Conservation (phyloP, 441 rosid genomes). For the Populus hybrid region DNA sequence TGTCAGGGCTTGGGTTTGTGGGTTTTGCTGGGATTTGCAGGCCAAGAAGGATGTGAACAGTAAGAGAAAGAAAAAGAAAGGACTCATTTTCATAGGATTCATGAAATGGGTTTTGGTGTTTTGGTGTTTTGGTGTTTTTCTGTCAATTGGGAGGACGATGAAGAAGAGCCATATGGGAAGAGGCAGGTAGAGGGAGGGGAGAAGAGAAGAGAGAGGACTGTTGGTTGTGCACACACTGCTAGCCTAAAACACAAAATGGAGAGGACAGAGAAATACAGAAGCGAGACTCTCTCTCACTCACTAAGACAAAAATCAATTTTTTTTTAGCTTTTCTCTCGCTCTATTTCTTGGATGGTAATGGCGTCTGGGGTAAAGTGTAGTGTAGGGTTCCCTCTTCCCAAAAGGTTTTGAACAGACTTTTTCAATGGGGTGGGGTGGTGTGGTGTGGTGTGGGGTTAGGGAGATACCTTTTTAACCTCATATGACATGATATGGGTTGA, state of each 20-base stretch:
- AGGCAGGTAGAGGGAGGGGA: neutral
- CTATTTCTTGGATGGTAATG: neutral
- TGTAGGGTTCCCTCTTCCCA: neutral
- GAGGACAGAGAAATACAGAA: neutral
- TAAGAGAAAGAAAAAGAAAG: conserved; percentile 20
- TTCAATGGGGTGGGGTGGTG: conserved; percentile 14
- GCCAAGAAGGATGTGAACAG: conserved; percentile 31
- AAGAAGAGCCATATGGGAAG: conserved; percentile 3
- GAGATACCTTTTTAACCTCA: conserved; percentile 21
- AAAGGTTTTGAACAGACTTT: conserved; percentile 31
- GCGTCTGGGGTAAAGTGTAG: neutral
- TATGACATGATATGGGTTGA: conserved; percentile 25
- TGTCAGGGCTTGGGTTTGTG: conserved; percentile 62
- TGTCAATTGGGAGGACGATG: neutral
- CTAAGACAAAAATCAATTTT: neutral
- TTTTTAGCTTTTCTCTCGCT: neutral
- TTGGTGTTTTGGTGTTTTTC: neutral
- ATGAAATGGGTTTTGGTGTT: neutral
- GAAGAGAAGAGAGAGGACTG: neutral
- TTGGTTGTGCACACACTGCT: neutral
- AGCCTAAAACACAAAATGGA: neutral
- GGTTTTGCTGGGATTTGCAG: conserved; percentile 23
- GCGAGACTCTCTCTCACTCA: neutral
- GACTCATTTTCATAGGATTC: neutral
- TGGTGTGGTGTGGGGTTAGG: conserved; percentile 18